Base-by-base conservation (phyloP, 2,329 filamentous ascomycete species). In the Diaporthe australafricana region DNA sequence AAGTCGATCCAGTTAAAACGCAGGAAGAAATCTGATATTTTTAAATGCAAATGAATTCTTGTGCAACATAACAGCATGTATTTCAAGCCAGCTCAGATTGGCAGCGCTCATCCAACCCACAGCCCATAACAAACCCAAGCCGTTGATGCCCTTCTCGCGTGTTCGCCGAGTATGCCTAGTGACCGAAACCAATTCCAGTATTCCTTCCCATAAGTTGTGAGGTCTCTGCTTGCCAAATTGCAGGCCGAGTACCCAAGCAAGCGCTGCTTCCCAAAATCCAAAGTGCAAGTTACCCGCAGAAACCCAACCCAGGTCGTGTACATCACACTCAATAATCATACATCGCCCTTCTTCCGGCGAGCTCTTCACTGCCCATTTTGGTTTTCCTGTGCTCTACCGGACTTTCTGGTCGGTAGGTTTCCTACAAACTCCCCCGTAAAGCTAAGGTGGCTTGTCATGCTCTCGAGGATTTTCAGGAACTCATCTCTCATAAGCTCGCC, bases 361-460 rank as follows among this genome's bases (percentile, higher is more conserved):
- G 56, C 42, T 32, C 38, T 22, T 48, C 25, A 52, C 48, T 42
- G 42, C 30, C 62, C 68, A 68, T 73, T 63, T 57, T 71, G 72
- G 62, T 72, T 73, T 68, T 40, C 69, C 65, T 72, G 76, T 65
- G 30, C 74, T 53, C 70, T 45, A 20, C 70, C 72, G 12, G 70
- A 57, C 35, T 62, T 71, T 25, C 72, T 73, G 40, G 78, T 76
- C 20, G 80, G 79, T 38, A 81, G 71, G 32, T 76, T 72, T 17
- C 75, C 74, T 25, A 81, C 72, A 60, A 78, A 78, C 27, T 74
- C 75, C 30, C 78, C 79, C 22, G 79, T 77, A 57, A 79, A 79
- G 47, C 77, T 77, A 12, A 82, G 75, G 70, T 82, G 80, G 68
- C 80, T 78, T 63, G 77, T 75, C 73, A 82, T 81, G 48, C 79